Evolutionary conservation across 495 filamentous ascomycete genomes (phyloP).

Genomic region (Penicillium verhagenii): DNA sequence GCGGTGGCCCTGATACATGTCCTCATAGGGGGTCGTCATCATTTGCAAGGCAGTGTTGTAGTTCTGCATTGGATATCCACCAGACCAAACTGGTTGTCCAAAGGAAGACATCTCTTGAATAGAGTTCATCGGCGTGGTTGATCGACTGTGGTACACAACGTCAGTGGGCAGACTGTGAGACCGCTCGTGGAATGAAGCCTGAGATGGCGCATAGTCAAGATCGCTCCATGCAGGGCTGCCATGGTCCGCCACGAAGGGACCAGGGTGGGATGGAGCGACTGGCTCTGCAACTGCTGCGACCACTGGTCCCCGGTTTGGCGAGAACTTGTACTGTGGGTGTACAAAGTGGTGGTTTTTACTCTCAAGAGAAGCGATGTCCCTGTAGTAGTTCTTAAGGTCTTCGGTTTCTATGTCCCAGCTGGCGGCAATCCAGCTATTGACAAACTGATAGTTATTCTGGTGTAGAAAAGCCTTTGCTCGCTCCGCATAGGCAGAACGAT

Average conservation of each 20-base stretch:
- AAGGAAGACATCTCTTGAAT: background rate
- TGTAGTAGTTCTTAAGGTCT: constrained; percentile 73
- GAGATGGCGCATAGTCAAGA: constrained; percentile 19
- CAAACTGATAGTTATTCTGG: constrained; percentile 92
- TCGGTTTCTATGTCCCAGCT: constrained; percentile 84
- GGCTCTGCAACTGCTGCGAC: constrained; percentile 33
- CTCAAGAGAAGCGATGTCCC: constrained; percentile 76
- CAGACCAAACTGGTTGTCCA: constrained; percentile 32
- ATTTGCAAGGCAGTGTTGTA: constrained; percentile 47
- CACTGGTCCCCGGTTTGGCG: constrained; percentile 70
- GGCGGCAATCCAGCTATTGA: constrained; percentile 77
- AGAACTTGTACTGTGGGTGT: constrained; percentile 94
- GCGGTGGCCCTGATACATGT: constrained; percentile 26
- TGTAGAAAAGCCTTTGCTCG: constrained; percentile 77
- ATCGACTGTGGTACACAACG: background rate
- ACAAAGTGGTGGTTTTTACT: constrained; percentile 81
- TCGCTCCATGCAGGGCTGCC: constrained; percentile 32
- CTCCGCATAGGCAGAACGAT: constrained; percentile 89
- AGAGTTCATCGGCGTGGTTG: background rate
- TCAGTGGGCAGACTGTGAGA: constrained; percentile 29
- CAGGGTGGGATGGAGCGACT: constrained; percentile 2
- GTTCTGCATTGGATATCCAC: constrained; percentile 62
- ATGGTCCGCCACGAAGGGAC: background rate
- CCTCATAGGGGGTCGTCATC: constrained; percentile 27
- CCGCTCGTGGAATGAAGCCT: constrained; percentile 17